phyloP scores from a whole-genome alignment of 495 filamentous ascomycete genomes.

The Xylaria sp. region DNA sequence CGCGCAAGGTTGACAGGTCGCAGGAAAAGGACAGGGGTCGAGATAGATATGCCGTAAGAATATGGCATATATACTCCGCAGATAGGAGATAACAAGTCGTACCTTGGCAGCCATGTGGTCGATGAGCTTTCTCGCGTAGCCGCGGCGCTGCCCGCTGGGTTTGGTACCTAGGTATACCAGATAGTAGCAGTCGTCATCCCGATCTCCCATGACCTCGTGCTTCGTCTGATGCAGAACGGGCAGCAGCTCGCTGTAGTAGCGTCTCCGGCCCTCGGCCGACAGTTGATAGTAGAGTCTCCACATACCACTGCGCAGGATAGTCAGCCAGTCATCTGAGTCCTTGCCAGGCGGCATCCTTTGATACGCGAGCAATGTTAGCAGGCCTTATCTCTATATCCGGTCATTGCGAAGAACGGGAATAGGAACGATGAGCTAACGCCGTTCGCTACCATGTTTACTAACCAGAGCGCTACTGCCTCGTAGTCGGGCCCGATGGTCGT shows the following conservation, averaged over 20 bases:
- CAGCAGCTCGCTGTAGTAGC: conserved; percentile 79
- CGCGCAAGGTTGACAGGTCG: neutral
- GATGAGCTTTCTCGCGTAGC: conserved; percentile 72
- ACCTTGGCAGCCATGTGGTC: conserved; percentile 69
- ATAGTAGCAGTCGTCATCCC: conserved; percentile 72
- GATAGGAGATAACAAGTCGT: conserved; percentile 37
- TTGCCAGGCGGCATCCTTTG: conserved; percentile 77
- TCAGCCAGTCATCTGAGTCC: conserved; percentile 74
- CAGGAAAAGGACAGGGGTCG: conserved; percentile 25
- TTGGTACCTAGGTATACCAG: conserved; percentile 81
- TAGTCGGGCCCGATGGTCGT: conserved; percentile 75
- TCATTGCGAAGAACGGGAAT: neutral
- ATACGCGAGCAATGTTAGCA: conserved; percentile 7
- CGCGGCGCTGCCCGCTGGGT: conserved; percentile 67
- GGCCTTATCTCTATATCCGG: neutral
- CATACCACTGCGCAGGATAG: conserved; percentile 73
- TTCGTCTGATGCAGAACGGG: conserved; percentile 79
- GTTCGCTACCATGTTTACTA: conserved; percentile 43
- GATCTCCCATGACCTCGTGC: conserved; percentile 65
- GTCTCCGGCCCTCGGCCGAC: conserved; percentile 68
- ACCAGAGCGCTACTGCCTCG: conserved; percentile 81
- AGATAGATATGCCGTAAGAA: neutral
- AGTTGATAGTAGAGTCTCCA: conserved; percentile 76
- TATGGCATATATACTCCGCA: neutral
- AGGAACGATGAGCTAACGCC: conserved; percentile 17